Evolutionary conservation across 345 rosid genomes (phyloP), one percentile per base, ranked within the genome.

Genomic region (Euclidium syriacum): DNA sequence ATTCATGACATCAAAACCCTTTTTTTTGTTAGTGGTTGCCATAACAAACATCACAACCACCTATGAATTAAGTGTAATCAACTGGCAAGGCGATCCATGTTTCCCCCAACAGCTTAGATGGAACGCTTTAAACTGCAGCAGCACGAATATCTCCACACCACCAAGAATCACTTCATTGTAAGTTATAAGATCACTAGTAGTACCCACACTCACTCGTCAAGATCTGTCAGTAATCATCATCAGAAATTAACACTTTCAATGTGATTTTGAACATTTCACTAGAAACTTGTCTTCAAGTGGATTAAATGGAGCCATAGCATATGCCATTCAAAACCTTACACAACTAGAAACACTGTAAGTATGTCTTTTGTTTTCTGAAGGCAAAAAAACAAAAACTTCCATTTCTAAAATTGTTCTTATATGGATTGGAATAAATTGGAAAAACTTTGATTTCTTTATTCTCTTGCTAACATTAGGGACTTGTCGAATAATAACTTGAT

Each of bases 241-340:
- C 29, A n/a, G n/a, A n/a, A n/a, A 34, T 14, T 30, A 27, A 30
- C 5, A 22, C 6, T 14, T 7, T 20, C 34, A 49, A 22, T 62
- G 12, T 23, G 22, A 1, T 47, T 62, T 34, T 62, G 56, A 10
- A 33, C 2, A 22, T 8, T 36, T 36, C 16, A 7, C 9, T 8
- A 65, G 76, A 66, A 74, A 74, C 64, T 70, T 75, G 68, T 64
- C 80, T 5, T 79, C 80, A 5, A 70, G 74, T 65, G 75, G 75
- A 58, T 62, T 81, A 55, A 58, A 43, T 2, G 74, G 77, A 48
- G 42, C 14, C 3, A 70, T 80, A 53, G n/a, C 81, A 10, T 4
- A 19, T 51, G 52, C 55, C 50, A 44, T 83, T 36, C 54, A 58
- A n/a, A 52, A 27, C 8, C 81, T 80, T 40, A 61, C 70, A 1